A percentile compares a stretch with the other conserved stretches of the same genome.
Evolutionary conservation across 306 rosid species (phyloP).

Genomic region (Trifolium repens): DNA sequence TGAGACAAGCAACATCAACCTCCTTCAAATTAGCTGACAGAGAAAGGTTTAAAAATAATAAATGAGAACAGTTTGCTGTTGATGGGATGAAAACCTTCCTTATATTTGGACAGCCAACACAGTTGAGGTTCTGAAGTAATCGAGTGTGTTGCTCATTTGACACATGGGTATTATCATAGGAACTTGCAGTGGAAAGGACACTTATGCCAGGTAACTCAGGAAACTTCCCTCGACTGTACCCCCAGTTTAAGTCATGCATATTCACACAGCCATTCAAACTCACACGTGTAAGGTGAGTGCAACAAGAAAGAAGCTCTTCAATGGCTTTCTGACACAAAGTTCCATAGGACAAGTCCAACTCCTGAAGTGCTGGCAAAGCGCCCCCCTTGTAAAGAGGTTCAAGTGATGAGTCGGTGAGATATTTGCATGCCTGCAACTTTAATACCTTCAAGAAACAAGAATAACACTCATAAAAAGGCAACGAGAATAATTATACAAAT

Average conservation of each 20-base stretch:
- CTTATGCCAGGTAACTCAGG: slow-evolving; percentile 47
- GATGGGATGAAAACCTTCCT: slow-evolving; percentile 90
- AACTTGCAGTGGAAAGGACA: slow-evolving; percentile 44
- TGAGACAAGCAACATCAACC: slow-evolving; percentile 86
- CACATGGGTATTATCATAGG: slow-evolving; percentile 47
- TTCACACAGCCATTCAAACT: slow-evolving; percentile 97
- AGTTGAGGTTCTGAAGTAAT: slow-evolving; percentile 82
- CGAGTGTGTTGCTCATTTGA: slow-evolving; percentile 68
- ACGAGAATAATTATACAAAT: not conserved
- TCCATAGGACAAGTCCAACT: slow-evolving; percentile 93
- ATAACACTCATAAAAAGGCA: slow-evolving; percentile 18
- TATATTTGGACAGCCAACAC: slow-evolving; percentile 92
- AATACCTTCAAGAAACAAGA: slow-evolving; percentile 69
- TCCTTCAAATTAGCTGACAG: slow-evolving; percentile 83
- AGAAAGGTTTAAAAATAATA: slow-evolving; percentile 80
- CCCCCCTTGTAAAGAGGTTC: slow-evolving; percentile 95
- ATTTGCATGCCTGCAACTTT: slow-evolving; percentile 96
- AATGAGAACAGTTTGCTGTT: slow-evolving; percentile 71
- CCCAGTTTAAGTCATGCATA: slow-evolving; percentile 98
- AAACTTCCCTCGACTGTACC: slow-evolving; percentile 48
- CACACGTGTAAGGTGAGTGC: slow-evolving; percentile 87
- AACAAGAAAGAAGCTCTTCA: slow-evolving; percentile 95
- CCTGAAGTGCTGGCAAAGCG: slow-evolving; percentile 92
- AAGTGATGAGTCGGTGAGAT: slow-evolving; percentile 77
- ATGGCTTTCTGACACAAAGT: slow-evolving; percentile 90